These are phyloP conservation scores for Trametes cinnabarina DNA, from an alignment of 768 basidiomycete species.

Conservation along the genomic window DNA sequence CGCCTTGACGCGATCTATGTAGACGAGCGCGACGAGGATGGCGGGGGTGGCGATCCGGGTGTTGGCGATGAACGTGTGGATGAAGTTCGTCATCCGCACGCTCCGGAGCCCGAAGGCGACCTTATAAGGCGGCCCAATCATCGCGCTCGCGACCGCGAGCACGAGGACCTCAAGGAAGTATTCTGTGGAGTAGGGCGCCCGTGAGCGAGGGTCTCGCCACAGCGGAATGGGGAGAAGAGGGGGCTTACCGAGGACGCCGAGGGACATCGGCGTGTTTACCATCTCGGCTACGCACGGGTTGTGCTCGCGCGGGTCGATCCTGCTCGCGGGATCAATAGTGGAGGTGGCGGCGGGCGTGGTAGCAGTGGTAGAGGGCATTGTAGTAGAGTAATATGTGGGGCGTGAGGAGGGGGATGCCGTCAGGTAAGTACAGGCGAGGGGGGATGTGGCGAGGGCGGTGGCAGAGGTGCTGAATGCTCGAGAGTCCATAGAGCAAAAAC, in stretches of 20 bases:
- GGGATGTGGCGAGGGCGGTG: neutral
- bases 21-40: conserved; percentile 30
- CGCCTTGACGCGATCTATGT: conserved; percentile 23
- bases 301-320: neutral
- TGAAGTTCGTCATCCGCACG: conserved; percentile 6
- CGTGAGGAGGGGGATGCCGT: neutral
- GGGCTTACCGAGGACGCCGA: conserved; percentile 14
- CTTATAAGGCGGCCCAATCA: neutral
- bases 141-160: conserved; percentile 8
- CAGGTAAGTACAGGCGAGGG: neutral
- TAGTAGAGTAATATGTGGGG: neutral
- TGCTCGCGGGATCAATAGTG: conserved; percentile 13
- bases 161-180: conserved; percentile 14
- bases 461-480: neutral
- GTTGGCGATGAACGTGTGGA: conserved; percentile 14
- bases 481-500: conserved; percentile 1
- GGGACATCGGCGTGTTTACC: neutral
- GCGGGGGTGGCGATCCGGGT: conserved; percentile 21
- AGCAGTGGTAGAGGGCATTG: neutral
- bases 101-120: conserved; percentile 7
- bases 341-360: neutral
- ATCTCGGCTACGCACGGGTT: conserved; percentile 5
- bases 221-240: neutral
- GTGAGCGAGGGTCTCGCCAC: neutral
- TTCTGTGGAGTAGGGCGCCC: conserved; percentile 4